Evolutionary conservation across 805 yeast genomes (phyloP), one percentile per base, ranked within the genome.

Genomic region (Naumovozyma dairenensis): DNA sequence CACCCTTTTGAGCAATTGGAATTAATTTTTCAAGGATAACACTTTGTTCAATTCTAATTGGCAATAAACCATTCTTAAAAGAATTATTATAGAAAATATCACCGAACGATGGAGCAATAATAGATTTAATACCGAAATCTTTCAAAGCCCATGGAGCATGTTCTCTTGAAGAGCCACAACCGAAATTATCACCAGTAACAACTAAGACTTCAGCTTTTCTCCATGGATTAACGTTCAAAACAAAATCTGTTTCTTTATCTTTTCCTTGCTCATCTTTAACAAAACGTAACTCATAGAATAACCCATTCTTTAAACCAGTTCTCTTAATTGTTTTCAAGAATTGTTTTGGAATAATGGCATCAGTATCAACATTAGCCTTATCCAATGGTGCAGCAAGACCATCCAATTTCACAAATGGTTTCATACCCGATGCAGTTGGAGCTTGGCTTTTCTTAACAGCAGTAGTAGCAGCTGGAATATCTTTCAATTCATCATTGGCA

Each of bases 71-170:
- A 63, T 89, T 89, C 68, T 89, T 89, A 68, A 81, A 82, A 33
- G 96, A 86, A 69, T 89, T 89, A 68, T 82, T 89, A 75, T 83
- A 87, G 71, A 89, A 89, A 51, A 89, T 89, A 62, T 89, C 98
- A 59, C 96, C 98, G 49, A 87, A 89, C 1, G 96, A 85, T 36
- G 96, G 97, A 4, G 97, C 96, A 59, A 89, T 86, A 54, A 89
- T 80, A 42, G 89, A 79, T 60, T 81, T 79, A 61, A 89, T 85
- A 60, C 98, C 98, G 53, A 89, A 89, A 63, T 89, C 98, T 51
- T 85, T 86, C 46, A 89, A 71, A 2, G 97, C 97, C 98, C 98
- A 89, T 39, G 97, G 96, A 21, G 98, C 98, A 54, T 89, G 97
- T 62, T 89, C 98, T 72, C 98, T 84, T 3, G 96, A 86, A 26